phyloP scores from a whole-genome alignment of 441 rosid species.

The Croton setiger region DNA sequence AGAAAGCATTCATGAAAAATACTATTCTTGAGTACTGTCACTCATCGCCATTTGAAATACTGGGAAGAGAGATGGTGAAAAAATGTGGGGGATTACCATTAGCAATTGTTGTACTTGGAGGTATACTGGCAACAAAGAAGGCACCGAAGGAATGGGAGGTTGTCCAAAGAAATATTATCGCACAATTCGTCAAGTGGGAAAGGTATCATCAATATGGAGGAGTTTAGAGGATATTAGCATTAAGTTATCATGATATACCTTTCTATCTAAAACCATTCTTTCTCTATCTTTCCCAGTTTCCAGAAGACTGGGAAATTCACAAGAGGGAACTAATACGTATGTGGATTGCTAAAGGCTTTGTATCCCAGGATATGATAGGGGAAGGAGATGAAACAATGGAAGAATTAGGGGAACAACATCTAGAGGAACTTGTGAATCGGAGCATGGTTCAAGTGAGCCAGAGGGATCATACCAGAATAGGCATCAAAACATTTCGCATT shows the following conservation, averaged over 20 bases:
- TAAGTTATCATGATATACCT: constrained; percentile 26
- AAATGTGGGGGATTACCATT: constrained; percentile 16
- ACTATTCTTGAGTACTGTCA: neutral
- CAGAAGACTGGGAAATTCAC: constrained; percentile 19
- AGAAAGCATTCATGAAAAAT: constrained; percentile 19
- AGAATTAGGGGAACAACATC: constrained; percentile 29
- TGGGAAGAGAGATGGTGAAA: constrained; percentile 9
- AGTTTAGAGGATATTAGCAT: constrained; percentile 8
- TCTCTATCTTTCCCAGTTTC: constrained; percentile 31
- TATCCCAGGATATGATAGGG: constrained; percentile 1
- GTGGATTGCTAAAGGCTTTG: constrained; percentile 30
- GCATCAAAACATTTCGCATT: constrained; percentile 24
- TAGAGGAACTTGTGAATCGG: constrained; percentile 31
- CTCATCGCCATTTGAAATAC: neutral
- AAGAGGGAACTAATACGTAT: neutral
- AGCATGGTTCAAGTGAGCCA: constrained; percentile 31
- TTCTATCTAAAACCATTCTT: constrained; percentile 28
- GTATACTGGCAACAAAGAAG: constrained; percentile 4
- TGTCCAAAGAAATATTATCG: neutral
- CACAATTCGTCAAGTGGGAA: constrained; percentile 2
- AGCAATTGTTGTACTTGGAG: constrained; percentile 12
- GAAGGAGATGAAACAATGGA: constrained; percentile 9
- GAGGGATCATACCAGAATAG: constrained; percentile 16
- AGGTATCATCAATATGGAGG: neutral
- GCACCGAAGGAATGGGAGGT: neutral